These are phyloP conservation scores for Penicillium turbatum DNA, from an alignment of 495 filamentous ascomycete species.

Conservation along the genomic window DNA sequence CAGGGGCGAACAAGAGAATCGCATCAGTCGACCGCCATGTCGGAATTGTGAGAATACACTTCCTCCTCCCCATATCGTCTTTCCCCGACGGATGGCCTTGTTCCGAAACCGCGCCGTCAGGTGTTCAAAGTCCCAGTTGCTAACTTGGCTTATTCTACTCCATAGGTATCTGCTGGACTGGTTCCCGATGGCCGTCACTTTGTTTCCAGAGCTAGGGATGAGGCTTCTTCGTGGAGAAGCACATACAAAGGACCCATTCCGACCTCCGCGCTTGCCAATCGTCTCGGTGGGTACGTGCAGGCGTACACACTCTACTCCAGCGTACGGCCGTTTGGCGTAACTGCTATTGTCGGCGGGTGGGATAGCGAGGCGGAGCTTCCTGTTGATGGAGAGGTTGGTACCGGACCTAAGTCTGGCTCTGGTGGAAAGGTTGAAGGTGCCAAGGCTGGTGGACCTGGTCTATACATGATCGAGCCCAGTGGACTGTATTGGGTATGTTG, in stretches of 20 bases:
- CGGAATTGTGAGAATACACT: constrained; percentile 66
- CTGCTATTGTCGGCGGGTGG: constrained; percentile 89
- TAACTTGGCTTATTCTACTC: background rate
- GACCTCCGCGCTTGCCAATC: constrained; percentile 75
- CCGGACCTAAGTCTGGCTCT: constrained; percentile 67
- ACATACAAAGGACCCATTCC: constrained; percentile 90
- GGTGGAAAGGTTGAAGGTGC: constrained; percentile 73
- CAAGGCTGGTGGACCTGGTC: constrained; percentile 78
- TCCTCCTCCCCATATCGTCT: background rate
- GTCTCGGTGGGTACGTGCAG: constrained; percentile 93
- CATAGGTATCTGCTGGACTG: constrained; percentile 84
- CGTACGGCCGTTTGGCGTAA: constrained; percentile 94
- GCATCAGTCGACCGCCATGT: constrained; percentile 90
- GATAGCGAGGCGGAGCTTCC: constrained; percentile 73
- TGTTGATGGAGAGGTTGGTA: constrained; percentile 85
- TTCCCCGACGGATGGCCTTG: background rate
- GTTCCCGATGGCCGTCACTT: constrained; percentile 95
- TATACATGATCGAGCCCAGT: constrained; percentile 99
- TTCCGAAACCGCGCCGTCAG: background rate
- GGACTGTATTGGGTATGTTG: constrained; percentile 81
- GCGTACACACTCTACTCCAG: constrained; percentile 95
- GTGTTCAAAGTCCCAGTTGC: background rate
- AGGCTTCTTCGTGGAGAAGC: constrained; percentile 82
- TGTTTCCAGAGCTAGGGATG: constrained; percentile 86
- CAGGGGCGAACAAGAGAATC: constrained; percentile 92